These are phyloP conservation scores for Russula ochroleuca DNA, from an alignment of 768 basidiomycete genomes.

Conservation along the genomic window DNA sequence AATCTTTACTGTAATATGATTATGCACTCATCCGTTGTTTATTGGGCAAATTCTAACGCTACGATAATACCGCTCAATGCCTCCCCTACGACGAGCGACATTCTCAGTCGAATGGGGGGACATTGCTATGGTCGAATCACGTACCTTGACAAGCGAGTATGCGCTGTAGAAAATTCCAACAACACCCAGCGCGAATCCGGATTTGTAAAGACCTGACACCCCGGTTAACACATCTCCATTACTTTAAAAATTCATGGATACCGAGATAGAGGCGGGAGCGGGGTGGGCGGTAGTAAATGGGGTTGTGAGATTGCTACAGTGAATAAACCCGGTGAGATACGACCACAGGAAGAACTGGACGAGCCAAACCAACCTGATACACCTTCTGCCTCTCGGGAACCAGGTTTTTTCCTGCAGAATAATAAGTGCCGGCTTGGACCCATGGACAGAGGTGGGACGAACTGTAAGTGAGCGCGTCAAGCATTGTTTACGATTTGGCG, in stretches of 20 bases:
- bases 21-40: not conserved
- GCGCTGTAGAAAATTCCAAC: slow-evolving; percentile 48
- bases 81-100: slow-evolving; percentile 6
- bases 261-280: slow-evolving; percentile 62
- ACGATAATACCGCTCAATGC: slow-evolving; percentile 1
- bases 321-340: slow-evolving; percentile 3
- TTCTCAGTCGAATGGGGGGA: not conserved
- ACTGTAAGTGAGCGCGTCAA: slow-evolving; percentile 66
- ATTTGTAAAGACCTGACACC: slow-evolving; percentile 50
- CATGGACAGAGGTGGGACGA: slow-evolving; percentile 29
- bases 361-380: slow-evolving; percentile 52
- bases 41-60: slow-evolving; percentile 11
- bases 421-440: not conserved
- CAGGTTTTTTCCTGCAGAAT: slow-evolving; percentile 54
- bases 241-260: slow-evolving; percentile 34
- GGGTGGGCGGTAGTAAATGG: slow-evolving; percentile 57
- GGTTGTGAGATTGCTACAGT: slow-evolving; percentile 40
- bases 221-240: slow-evolving; percentile 5
- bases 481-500: slow-evolving; percentile 42
- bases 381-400: slow-evolving; percentile 61
- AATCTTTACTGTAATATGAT: slow-evolving; percentile 1
- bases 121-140: not conserved
- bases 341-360: not conserved
- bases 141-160: slow-evolving; percentile 43
- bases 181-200: slow-evolving; percentile 52